phyloP scores from a whole-genome alignment of 1,284 basidiomycete species.

The Mycosarcoma mackinlayi region DNA sequence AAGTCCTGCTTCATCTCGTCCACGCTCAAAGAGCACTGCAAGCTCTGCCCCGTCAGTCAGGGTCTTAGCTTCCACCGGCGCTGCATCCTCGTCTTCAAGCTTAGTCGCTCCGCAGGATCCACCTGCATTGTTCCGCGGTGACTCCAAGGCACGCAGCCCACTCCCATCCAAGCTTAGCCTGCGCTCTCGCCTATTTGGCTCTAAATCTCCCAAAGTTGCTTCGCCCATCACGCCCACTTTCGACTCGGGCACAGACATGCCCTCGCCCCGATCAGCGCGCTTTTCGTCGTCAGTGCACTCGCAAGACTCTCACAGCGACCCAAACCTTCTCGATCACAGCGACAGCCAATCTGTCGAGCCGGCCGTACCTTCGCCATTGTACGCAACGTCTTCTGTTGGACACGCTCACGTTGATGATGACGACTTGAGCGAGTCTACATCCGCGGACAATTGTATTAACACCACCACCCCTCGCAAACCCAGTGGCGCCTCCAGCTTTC shows the following conservation, averaged over 20 bases:
- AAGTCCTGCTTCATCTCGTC: slow-evolving; percentile 7
- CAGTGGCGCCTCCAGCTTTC: slow-evolving; percentile 27
- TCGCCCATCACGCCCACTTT: slow-evolving; percentile 18
- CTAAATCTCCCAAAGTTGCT: slow-evolving; percentile 19
- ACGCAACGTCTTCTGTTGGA: slow-evolving; percentile 1
- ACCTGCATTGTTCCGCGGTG: background rate
- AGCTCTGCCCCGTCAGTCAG: slow-evolving; percentile 10
- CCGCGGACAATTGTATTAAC: slow-evolving; percentile 2
- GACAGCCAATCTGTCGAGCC: slow-evolving; percentile 8
- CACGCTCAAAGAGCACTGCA: slow-evolving; percentile 30
- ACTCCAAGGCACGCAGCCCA: background rate
- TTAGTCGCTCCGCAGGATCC: background rate
- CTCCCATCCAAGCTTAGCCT: slow-evolving; percentile 35
- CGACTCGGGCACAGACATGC: slow-evolving; percentile 23
- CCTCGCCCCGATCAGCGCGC: slow-evolving; percentile 26
- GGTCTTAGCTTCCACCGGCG: background rate
- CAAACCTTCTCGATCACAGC: background rate
- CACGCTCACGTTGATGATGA: slow-evolving; percentile 18
- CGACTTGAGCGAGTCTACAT: slow-evolving; percentile 6
- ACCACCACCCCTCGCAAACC: slow-evolving; percentile 15
- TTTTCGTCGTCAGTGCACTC: slow-evolving; percentile 33
- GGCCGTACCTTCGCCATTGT: slow-evolving; percentile 6
- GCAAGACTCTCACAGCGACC: slow-evolving; percentile 30
- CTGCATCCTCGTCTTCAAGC: slow-evolving; percentile 1
- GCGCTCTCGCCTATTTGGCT: slow-evolving; percentile 41